Conservation (phyloP, 164 flowering plant genomes). For the Kingdonia uniflora region DNA sequence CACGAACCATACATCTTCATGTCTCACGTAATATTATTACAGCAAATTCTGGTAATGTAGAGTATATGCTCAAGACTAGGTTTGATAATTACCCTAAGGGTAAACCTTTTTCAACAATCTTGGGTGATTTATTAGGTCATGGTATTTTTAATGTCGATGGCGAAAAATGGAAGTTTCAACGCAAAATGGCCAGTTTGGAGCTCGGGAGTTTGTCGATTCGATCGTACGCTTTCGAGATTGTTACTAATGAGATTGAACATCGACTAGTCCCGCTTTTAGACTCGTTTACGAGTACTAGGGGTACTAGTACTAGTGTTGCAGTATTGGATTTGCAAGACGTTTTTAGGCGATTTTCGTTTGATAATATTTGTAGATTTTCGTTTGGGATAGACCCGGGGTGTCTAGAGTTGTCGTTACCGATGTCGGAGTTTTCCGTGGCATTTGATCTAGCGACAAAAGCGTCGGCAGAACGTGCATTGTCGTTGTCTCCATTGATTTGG, state of each 20-base stretch:
- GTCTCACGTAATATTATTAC: slow-evolving; percentile 57
- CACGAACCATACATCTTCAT: slow-evolving; percentile 49
- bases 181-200: slow-evolving; percentile 56
- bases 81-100: slow-evolving; percentile 88
- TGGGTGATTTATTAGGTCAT: slow-evolving; percentile 64
- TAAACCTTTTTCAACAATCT: slow-evolving; percentile 35
- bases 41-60: slow-evolving; percentile 62
- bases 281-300: slow-evolving; percentile 6
- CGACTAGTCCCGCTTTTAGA: slow-evolving; percentile 31
- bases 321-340: slow-evolving; percentile 52
- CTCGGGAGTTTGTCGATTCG: slow-evolving; percentile 41
- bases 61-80: slow-evolving; percentile 57
- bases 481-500: slow-evolving; percentile 36
- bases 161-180: slow-evolving; percentile 52
- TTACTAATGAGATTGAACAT: slow-evolving; percentile 10
- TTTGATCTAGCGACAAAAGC: slow-evolving; percentile 47
- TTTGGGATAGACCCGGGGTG: slow-evolving; percentile 61
- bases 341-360: slow-evolving; percentile 49
- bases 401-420: slow-evolving; percentile 26
- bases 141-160: slow-evolving; percentile 89
- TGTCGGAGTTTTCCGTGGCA: slow-evolving; percentile 35
- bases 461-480: slow-evolving; percentile 40
- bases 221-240: slow-evolving; percentile 24
- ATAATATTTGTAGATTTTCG: slow-evolving; percentile 46
- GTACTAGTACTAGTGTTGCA: not conserved